phyloP scores from a whole-genome alignment of 2,329 filamentous ascomycete genomes.

The Periconia digitata region DNA sequence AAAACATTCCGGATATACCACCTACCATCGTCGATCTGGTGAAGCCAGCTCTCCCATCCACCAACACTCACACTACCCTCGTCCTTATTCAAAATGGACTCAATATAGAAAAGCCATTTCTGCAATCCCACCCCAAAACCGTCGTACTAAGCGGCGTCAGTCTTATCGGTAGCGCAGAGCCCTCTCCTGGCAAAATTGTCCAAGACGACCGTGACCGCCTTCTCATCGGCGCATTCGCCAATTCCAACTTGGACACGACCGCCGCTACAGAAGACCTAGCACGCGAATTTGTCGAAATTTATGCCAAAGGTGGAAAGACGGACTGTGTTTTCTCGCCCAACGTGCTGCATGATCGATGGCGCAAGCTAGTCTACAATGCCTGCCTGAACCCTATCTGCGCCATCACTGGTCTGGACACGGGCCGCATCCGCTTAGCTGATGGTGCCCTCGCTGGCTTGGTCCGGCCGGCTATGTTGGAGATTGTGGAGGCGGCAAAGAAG shows the following conservation, averaged over 20 bases:
- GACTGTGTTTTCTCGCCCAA: constrained; percentile 46
- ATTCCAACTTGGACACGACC: constrained; percentile 29
- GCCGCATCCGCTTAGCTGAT: constrained; percentile 51
- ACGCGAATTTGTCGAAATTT: constrained; percentile 50
- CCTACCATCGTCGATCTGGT: constrained; percentile 55
- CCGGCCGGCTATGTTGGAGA: constrained; percentile 57
- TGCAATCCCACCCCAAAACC: constrained; percentile 54
- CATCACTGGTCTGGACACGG: constrained; percentile 55
- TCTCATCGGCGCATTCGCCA: constrained; percentile 54
- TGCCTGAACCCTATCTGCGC: constrained; percentile 58
- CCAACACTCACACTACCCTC: constrained; percentile 53
- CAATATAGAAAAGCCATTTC: constrained; percentile 62
- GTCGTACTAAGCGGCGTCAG: constrained; percentile 57
- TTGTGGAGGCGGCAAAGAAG: constrained; percentile 50
- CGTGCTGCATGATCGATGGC: constrained; percentile 51
- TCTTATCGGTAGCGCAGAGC: constrained; percentile 56
- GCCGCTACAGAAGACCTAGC: constrained; percentile 34
- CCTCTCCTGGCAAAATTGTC: constrained; percentile 49
- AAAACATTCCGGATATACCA: constrained; percentile 58
- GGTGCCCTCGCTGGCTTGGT: constrained; percentile 53
- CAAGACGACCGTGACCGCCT: constrained; percentile 57
- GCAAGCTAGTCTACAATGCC: constrained; percentile 56
- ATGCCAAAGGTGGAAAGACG: constrained; percentile 51
- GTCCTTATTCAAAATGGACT: constrained; percentile 64
- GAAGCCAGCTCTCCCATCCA: constrained; percentile 53